Evolutionary conservation across 2,329 filamentous ascomycete genomes (phyloP).

Genomic region (Verticillium dahliae): DNA sequence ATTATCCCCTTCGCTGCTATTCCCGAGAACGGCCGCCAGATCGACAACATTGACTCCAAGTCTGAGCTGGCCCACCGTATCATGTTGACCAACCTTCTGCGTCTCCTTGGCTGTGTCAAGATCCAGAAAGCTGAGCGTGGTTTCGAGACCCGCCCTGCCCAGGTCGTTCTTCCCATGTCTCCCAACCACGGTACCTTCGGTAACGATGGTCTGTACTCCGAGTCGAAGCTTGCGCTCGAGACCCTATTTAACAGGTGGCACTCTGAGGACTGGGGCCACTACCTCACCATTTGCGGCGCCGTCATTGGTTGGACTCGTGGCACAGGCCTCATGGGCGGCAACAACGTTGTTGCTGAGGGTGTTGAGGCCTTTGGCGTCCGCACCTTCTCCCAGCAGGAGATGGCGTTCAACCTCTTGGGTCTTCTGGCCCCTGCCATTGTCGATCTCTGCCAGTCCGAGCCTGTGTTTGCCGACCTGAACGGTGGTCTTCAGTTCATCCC

Average conservation of each 20-base stretch:
- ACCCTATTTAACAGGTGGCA: slow-evolving; percentile 98
- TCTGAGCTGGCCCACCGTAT: slow-evolving; percentile 97
- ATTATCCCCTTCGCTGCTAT: slow-evolving; percentile 96
- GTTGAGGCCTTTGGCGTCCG: slow-evolving; percentile 95
- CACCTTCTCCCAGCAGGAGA: slow-evolving; percentile 98
- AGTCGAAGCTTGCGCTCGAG: slow-evolving; percentile 95
- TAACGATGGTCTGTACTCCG: slow-evolving; percentile 94
- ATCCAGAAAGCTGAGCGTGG: slow-evolving; percentile 79
- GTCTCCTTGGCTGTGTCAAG: slow-evolving; percentile 87
- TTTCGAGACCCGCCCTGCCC: slow-evolving; percentile 91
- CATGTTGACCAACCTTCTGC: slow-evolving; percentile 95
- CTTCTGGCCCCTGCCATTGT: slow-evolving; percentile 93
- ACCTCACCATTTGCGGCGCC: slow-evolving; percentile 95
- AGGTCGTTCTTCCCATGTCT: slow-evolving; percentile 91
- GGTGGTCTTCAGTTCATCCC: slow-evolving; percentile 96
- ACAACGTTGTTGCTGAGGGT: slow-evolving; percentile 95
- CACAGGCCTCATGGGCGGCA: slow-evolving; percentile 94
- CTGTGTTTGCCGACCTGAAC: slow-evolving; percentile 95
- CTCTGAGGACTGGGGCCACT: slow-evolving; percentile 94
- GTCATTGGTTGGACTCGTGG: slow-evolving; percentile 99
- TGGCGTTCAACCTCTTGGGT: slow-evolving; percentile 97
- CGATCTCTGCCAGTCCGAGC: slow-evolving; percentile 90
- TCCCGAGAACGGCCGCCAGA: slow-evolving; percentile 94
- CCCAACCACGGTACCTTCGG: slow-evolving; percentile 98
- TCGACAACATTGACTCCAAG: slow-evolving; percentile 93